Conservation (phyloP, 345 rosid genomes). For the Eucalyptus polybractea region DNA sequence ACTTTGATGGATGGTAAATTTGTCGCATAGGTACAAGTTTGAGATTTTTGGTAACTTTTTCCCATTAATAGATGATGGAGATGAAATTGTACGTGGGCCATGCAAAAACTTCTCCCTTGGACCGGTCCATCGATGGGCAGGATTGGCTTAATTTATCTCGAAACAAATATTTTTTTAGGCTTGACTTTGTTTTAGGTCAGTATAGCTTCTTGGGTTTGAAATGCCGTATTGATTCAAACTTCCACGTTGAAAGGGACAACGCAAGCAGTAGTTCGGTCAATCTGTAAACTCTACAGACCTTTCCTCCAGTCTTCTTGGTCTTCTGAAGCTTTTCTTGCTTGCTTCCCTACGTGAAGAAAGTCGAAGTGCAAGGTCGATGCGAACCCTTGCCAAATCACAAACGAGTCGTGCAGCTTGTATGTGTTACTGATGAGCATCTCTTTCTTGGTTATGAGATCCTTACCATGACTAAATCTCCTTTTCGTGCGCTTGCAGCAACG, state of each 20-base stretch:
- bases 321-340: not conserved
- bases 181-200: not conserved
- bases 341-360: not conserved
- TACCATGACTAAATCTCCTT: not conserved
- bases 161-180: not conserved
- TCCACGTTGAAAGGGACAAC: not conserved
- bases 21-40: rapidly evolving
- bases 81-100: not conserved
- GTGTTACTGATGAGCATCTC: not conserved
- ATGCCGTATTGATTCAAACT: not conserved
- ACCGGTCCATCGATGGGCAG: not conserved
- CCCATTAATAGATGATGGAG: rapidly evolving
- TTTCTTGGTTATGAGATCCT: not conserved
- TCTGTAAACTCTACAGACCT: not conserved
- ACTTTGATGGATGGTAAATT: not conserved
- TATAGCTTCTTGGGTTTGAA: not conserved
- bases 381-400: not conserved
- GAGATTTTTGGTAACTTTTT: no score
- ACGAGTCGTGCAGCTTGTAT: not conserved
- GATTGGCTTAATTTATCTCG: not conserved
- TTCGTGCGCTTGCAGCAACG: not conserved
- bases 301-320: not conserved
- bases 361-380: not conserved
- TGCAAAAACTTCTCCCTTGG: not conserved
- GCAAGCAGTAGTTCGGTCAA: not conserved